Percentiles rank a stretch among this genome's conserved stretches.
Evolutionary conservation across 192 early-diverging fungal species (phyloP).

Genomic region (Podila epigama): DNA sequence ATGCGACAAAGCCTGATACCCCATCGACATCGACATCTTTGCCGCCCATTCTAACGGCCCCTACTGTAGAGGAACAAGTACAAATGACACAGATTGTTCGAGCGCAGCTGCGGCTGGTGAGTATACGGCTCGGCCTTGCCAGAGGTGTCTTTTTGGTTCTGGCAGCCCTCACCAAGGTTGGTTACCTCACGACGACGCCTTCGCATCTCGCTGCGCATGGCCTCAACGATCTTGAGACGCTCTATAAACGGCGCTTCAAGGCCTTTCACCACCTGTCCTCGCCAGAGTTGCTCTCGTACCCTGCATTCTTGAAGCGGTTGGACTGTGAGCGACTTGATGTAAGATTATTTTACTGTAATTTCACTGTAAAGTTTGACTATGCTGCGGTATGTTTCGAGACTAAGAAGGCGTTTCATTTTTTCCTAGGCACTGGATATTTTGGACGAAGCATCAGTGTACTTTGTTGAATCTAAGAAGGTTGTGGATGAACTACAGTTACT

Average conservation of each 20-base stretch:
- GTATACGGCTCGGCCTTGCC: conserved; percentile 13
- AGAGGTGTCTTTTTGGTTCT: conserved; percentile 24
- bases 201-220: conserved; percentile 32
- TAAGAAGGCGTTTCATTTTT: background rate
- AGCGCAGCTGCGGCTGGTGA: background rate
- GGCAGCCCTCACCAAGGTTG: conserved; percentile 40
- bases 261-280: conserved; percentile 50
- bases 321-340: conserved; percentile 37
- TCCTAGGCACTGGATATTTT: conserved; percentile 21
- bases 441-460: conserved; percentile 9
- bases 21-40: background rate
- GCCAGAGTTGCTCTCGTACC: conserved; percentile 33
- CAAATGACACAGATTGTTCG: background rate
- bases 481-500: conserved; percentile 20
- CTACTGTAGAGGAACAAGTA: background rate
- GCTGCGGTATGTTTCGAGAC: background rate
- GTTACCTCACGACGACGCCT: conserved; percentile 35
- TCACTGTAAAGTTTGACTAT: background rate
- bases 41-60: background rate
- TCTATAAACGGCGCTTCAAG: conserved; percentile 56
- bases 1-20: background rate
- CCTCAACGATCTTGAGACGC: conserved; percentile 55
- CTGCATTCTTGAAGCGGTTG: conserved; percentile 13
- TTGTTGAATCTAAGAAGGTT: conserved; percentile 11
- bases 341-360: background rate